These are phyloP conservation scores for Apiospora malaysiana DNA, from an alignment of 2,329 filamentous ascomycete species.

Conservation along the genomic window DNA sequence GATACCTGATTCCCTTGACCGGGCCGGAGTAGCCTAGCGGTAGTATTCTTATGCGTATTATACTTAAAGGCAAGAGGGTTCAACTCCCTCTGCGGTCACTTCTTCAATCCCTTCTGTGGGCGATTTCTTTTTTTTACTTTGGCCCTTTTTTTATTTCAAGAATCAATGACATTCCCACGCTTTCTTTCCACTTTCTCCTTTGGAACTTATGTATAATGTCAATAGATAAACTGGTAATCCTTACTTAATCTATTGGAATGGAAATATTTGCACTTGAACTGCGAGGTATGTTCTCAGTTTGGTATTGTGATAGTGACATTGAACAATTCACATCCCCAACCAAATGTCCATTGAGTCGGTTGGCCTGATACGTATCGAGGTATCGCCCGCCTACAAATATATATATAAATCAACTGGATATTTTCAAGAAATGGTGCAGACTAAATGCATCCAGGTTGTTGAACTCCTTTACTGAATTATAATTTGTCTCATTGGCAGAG, in stretches of 20 bases:
- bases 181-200: too few relatives aligned
- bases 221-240: too few relatives aligned
- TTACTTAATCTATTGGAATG: too few relatives aligned
- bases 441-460: neutral
- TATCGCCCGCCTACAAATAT: neutral
- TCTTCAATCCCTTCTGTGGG: neutral
- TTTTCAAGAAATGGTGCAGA: neutral
- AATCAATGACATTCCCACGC: too few relatives aligned
- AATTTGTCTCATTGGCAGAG: too few relatives aligned
- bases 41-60: neutral
- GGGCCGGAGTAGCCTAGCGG: conserved; percentile 8
- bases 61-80: conserved; percentile 9
- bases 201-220: too few relatives aligned
- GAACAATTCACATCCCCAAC: neutral
- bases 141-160: neutral
- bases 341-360: neutral
- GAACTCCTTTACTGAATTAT: neutral
- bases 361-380: neutral
- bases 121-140: neutral
- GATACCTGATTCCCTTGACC: neutral
- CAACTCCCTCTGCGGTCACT: conserved; percentile 7
- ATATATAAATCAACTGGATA: too few relatives aligned
- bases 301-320: too few relatives aligned
- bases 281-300: too few relatives aligned
- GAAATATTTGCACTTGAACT: too few relatives aligned